Base-by-base conservation (phyloP, 2,329 filamentous ascomycete genomes). In the Zalaria obscura region DNA sequence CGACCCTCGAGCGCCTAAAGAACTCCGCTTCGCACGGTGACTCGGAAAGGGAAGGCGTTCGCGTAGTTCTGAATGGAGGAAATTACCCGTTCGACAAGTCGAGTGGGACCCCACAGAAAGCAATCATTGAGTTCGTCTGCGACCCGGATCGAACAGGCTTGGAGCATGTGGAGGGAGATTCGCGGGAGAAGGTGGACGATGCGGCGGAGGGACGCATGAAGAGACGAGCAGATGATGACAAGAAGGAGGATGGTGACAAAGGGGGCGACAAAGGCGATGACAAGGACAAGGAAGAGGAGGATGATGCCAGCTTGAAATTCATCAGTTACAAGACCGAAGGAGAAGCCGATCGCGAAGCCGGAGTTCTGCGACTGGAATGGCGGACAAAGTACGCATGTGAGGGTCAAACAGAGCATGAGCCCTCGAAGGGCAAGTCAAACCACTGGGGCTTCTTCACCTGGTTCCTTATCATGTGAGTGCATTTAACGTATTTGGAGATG, bases 391-490 rank as follows among this genome's bases (percentile, higher is more conserved):
- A 86, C 56, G 89, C 85, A 1, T 96, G 91, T 59, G 79, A 86
- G 55, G 67, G 64, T 27, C 64, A 67, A 31, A 66, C 65, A 50
- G 39, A 39, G 10, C 42, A 44, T 34, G 40, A 36, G 34, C 42
- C 42, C 6, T 44, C 42, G 11, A 32, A 32, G 31, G 39, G 39
- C 39, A 44, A 44, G 10, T 39, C 42, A 4, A 43, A 32, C 9
- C 39, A 40, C 56, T 96, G 89, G 91, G 91, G 91, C 2, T 91
- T 95, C 69, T 96, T 96, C 56, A 95, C 89, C 11, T 98, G 91
- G 91, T 75, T 96, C 55, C 76, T 96, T 51, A 78, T 98, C 51
- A 77, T 96, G 87, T 93, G 65, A 71, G 83, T 48, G 27, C 25
- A 27, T 6, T 35, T 31, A 9, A 25, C 8, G 4, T 18, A 33